Base-by-base conservation (phyloP, 208 protist genomes). In the Trypanosoma scelopori region DNA sequence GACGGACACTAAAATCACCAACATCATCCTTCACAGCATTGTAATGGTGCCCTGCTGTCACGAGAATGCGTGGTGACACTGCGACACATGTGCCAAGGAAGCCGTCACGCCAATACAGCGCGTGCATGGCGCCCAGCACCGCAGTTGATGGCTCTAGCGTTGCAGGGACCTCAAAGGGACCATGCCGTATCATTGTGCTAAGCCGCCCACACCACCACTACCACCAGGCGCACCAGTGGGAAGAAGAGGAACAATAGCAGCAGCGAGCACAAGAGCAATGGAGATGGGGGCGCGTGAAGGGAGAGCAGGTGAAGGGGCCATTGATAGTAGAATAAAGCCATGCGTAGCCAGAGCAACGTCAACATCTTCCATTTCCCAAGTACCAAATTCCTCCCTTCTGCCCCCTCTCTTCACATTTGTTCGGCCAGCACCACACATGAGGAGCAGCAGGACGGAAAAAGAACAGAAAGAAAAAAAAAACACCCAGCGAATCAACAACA, bases 11-110 rank as follows among this genome's bases (percentile, higher is more conserved):
- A 42, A 95, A 91, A 65, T 93, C 84, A 16, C 83, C 89, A 1
- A 92, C 84, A 49, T 91, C 84, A 55, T 95, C 89, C 65, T 83
- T 82, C 15, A 57, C 67, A 3, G 74, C 65, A 69, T 91, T 91
- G 71, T 84, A 93, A 72, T 95, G 89, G 48, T 95, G 89, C 0
- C 86, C 89, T 0, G 89, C 86, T 0, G 86, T 82, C 35, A 95
- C 63, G 20, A 93, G 65, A 37, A 95, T 58, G 16, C 66, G 57
- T 9, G 72, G 73, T 0, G 71, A 53, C 20, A 95, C 80, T 15
- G 89, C 89, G 3, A 95, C 65, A 48, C 86, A 91, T 60, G 80
- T 93, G 18, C 89, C 89, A 13, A 95, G 64, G 51, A 92, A 95
- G 0, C 65, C 48, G 16, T 88, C 82, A 46, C 81, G 73, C 76